Conservation (phyloP, 179 eudicot species). For the Silene coronaria region DNA sequence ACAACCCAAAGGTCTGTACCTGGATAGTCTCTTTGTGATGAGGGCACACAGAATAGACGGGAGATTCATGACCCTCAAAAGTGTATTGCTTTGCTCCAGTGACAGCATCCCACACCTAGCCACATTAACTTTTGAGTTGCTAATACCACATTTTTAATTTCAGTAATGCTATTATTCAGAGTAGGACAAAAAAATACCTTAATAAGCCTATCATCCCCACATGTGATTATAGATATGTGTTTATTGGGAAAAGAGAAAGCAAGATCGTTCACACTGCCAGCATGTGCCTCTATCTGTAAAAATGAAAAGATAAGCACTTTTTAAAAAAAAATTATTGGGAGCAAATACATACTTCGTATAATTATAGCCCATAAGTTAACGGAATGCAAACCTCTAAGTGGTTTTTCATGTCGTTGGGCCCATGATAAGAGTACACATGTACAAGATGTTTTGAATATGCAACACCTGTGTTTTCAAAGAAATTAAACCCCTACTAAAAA, state of each 20-base stretch:
- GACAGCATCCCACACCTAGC: constrained; percentile 81
- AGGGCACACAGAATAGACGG: constrained; percentile 81
- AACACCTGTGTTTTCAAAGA: constrained; percentile 45
- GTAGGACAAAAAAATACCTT: constrained; percentile 48
- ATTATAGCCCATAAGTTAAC: not conserved
- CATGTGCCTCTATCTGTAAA: constrained; percentile 81
- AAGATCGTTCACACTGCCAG: constrained; percentile 82
- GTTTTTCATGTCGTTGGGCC: constrained; percentile 57
- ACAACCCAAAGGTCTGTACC: constrained; percentile 33
- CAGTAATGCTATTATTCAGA: not conserved
- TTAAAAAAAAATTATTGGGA: not conserved
- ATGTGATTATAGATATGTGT: constrained; percentile 64
- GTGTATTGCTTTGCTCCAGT: constrained; percentile 56
- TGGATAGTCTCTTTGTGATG: constrained; percentile 83
- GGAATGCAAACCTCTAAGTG: constrained; percentile 65
- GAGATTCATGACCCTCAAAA: constrained; percentile 93
- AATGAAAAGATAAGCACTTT: not conserved
- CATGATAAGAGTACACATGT: constrained; percentile 63
- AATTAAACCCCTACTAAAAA: not conserved
- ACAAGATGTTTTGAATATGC: constrained; percentile 84
- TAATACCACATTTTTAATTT: constrained; percentile 1
- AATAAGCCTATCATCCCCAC: constrained; percentile 80
- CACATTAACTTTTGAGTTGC: not conserved
- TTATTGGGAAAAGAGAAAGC: constrained; percentile 74
- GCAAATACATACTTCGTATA: not conserved